These are phyloP conservation scores for Pharus latifolius DNA, from an alignment of 176 grass and related monocot species.

Conservation along the genomic window DNA sequence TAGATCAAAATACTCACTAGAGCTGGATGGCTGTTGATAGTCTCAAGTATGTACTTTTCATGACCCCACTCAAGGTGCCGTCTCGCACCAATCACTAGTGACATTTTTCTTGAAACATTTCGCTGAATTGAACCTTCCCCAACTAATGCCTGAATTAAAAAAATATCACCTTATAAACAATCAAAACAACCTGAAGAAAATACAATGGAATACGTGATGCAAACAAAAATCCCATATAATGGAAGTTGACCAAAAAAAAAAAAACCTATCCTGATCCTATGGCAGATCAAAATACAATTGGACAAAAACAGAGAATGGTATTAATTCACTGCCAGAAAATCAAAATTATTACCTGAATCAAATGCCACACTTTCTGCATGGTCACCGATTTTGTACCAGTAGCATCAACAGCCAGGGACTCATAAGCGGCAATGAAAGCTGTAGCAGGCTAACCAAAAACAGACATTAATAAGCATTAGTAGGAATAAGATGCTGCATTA, in stretches of 20 bases:
- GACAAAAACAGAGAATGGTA: background rate
- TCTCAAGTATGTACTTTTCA: constrained; percentile 93
- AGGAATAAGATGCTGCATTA: background rate
- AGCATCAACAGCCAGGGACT: constrained; percentile 57
- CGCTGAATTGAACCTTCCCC: constrained; percentile 43
- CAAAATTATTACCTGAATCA: constrained; percentile 59
- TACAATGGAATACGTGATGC: background rate
- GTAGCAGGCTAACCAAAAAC: constrained; percentile 71
- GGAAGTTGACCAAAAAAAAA: background rate
- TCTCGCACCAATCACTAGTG: constrained; percentile 74
- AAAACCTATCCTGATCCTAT: background rate
- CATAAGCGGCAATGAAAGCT: constrained; percentile 70
- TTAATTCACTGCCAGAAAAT: background rate
- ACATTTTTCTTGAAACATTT: constrained; percentile 78
- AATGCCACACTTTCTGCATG: constrained; percentile 96
- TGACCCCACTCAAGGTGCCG: constrained; percentile 94
- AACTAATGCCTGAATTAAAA: constrained; percentile 72
- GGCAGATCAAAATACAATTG: background rate
- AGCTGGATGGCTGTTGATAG: constrained; percentile 67
- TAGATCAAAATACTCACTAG: constrained; percentile 44
- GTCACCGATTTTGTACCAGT: constrained; percentile 65
- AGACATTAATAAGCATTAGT: constrained; percentile 13
- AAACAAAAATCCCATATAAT: background rate
- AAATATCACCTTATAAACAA: background rate
- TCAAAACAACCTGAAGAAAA: background rate